phyloP scores from a whole-genome alignment of 306 rosid species.

The Vigna trinervia region DNA sequence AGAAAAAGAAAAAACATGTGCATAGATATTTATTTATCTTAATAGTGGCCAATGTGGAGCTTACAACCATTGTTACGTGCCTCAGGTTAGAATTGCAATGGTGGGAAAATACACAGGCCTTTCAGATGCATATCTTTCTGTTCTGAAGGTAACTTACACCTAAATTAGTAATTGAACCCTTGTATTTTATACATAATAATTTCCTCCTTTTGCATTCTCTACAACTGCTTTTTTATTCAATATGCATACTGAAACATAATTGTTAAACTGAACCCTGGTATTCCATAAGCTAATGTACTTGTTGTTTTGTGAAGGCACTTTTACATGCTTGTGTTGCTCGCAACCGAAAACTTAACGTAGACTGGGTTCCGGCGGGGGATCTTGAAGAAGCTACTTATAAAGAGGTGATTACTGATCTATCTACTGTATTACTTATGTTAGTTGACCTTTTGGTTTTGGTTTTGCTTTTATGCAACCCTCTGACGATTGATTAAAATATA shows the following conservation, averaged over 20 bases:
- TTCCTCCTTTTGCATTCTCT: conserved; percentile 29
- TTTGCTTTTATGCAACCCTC: background rate
- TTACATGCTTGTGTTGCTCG: conserved; percentile 80
- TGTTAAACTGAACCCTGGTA: conserved; percentile 11
- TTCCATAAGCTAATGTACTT: conserved; percentile 39
- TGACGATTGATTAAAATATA: conserved; percentile 36
- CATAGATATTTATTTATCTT: background rate
- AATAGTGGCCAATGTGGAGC: conserved; percentile 1
- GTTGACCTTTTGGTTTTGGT: background rate
- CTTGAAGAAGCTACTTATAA: conserved; percentile 67
- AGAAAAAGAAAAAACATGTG: background rate
- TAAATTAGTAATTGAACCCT: background rate
- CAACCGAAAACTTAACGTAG: conserved; percentile 67
- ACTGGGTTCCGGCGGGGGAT: conserved; percentile 87
- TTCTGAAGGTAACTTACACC: conserved; percentile 65
- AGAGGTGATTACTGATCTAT: conserved; percentile 58
- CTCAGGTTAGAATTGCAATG: conserved; percentile 92
- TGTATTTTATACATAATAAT: background rate
- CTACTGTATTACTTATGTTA: conserved; percentile 3
- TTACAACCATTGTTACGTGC: conserved; percentile 13
- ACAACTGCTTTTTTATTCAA: background rate
- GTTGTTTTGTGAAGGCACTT: conserved; percentile 69
- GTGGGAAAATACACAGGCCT: conserved; percentile 97
- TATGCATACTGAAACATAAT: background rate
- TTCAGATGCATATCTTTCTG: conserved; percentile 93